Evolutionary conservation across 2,329 filamentous ascomycete species (phyloP), one percentile per base, ranked within the genome.

Genomic region (Colletotrichum orchidophilum): DNA sequence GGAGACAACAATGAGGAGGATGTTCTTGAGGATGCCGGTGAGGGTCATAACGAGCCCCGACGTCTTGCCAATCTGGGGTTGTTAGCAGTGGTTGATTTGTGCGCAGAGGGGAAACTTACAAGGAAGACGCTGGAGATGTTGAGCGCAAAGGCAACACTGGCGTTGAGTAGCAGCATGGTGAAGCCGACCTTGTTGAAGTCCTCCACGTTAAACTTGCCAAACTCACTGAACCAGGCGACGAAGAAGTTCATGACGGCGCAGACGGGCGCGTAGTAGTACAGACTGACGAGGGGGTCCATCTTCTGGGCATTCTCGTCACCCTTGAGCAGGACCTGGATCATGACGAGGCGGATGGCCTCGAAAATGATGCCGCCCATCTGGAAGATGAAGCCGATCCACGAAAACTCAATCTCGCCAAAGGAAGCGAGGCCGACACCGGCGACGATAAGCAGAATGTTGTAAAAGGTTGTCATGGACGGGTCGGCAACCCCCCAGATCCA

Each of bases 201-300:
- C 53, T 83, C 87, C 82, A 91, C 86, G 57, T 89, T 86, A 82
- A 97, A 90, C 46, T 79, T 84, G 42, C 89, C 89, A 2, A 92
- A 80, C 82, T 97, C 94, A n/a, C 90, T 85, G 75, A 93, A 84
- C 69, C 94, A 80, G 72, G 92, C 90, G 39, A 94, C 90, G 46
- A 92, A 75, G 66, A 92, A 85, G 83, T 97, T 97, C 91, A 95
- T 94, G 76, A 92, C 82, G 59, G 93, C 93, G 82, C 94, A 97
- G 59, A 94, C 91, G 5, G 94, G 94, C 0, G 94, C 94, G 79
- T 94, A 97, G 86, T 97, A 97, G 87, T 97, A 97, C 26, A 97
- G 88, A 35, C 93, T 94, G 73, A 96, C 94, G 42, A 97, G 87
- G 42, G 94, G 94, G 78, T 96, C 93, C 94, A 97, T 96, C 85